Base-by-base conservation (phyloP, 257 asterid species). In the Fraxinus anomala region DNA sequence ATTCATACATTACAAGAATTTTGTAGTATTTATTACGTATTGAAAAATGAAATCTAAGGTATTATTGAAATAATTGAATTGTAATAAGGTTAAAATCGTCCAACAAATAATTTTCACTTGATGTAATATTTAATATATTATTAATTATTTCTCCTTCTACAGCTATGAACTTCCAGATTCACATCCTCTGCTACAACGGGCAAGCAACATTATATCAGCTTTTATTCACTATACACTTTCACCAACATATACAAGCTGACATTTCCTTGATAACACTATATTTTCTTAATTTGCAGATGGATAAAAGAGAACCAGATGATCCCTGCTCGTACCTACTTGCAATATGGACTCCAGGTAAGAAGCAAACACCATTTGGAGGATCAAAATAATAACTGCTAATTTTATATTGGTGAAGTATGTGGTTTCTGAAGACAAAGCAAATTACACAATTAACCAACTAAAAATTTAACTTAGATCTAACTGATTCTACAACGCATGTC, bases 261-360 rank as follows among this genome's bases (percentile, higher is more conserved):
- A 13, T 61, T 24, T 61, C 5, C 31, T 61, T 61, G 28, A 23
- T n/a, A 4, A 8, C 30, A 14, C 67, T 61, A 61, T 24, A 61
- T 24, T 61, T 21, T 10, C 33, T 61, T 21, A n/a, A 59, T 59
- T 61, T 61, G 33, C 17, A 61, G 68, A 61, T 61, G 68, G 68
- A 61, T 61, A 61, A 61, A 61, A 61, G 68, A 61, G 68, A 61
- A 61, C 31, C 68, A 61, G 68, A 61, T 61, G 68, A 61, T 24
- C 68, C 68, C 68, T 61, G 68, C 68, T 61, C 68, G 16, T 61
- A 61, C 33, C 68, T 61, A 61, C 68, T 61, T 8, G 68, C 68
- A 61, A 61, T 61, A 61, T 61, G 68, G 68, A 61, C 68, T 30
- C 68, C 68, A 61, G 68, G 68, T 61, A 61, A 23, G 68, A 61